Evolutionary conservation across 176 grass and related monocot species (phyloP), one percentile per base, ranked within the genome.

Genomic region (Aechmea fasciata): DNA sequence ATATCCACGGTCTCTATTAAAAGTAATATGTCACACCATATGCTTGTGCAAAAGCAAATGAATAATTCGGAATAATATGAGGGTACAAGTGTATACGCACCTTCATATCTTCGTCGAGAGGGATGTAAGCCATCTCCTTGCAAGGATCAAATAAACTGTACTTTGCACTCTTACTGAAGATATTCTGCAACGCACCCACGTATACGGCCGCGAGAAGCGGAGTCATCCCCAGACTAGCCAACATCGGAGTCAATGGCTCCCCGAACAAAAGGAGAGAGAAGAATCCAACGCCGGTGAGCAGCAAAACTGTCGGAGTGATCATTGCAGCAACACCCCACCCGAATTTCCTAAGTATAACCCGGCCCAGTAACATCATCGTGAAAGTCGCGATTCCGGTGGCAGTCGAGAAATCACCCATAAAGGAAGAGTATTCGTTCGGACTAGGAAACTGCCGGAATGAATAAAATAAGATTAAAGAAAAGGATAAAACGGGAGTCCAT

Each of bases 51-150:
- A 1, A 23, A 11, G 33, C 22, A 33, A 50, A 47, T 52, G 9
- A 72, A 53, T 70, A 52, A 24, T 41, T 17, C 5, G 13, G 52
- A 28, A 53, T 70, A 52, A 24, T 17, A 11, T 28, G 52, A 28
- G 20, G 50, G 19, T 29, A 9, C 18, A 48, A 52, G 11, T 13
- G 50, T 3, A 68, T 62, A 67, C 77, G 49, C 65, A 96, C 91
- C 91, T 91, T 96, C 91, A 96, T 88, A 70, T 96, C 91, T 66
- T 85, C 84, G 65, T 96, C 91, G 78, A 96, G 74, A 68, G 87
- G 91, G 76, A 96, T 96, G 78, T 91, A 96, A 3, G 91, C 91
- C 87, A 96, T 96, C 83, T 96, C 91, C 75, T 96, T 96, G 79
- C 82, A 96, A 0, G 91, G 91, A 78, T 91, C 91, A 81, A 96